These are phyloP conservation scores for Gigaspora rosea DNA, from an alignment of 192 early-diverging fungal species.

Conservation along the genomic window DNA sequence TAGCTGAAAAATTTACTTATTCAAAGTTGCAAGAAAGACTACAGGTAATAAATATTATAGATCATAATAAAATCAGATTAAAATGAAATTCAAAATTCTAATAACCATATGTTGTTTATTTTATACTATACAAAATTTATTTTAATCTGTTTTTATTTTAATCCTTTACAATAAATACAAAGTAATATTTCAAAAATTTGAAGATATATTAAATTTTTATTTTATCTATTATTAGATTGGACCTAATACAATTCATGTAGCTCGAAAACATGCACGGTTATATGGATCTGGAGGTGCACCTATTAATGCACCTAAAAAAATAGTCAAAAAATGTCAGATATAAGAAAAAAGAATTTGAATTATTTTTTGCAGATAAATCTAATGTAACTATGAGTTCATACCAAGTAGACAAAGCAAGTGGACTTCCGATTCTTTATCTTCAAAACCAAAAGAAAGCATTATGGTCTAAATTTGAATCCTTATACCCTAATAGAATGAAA, in stretches of 20 bases:
- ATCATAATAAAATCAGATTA: too few relatives aligned
- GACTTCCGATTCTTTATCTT: not conserved
- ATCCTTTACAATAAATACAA: too few relatives aligned
- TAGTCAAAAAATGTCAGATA: not conserved
- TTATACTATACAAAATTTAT: too few relatives aligned
- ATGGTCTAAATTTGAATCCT: constrained; percentile 8
- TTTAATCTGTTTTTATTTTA: too few relatives aligned
- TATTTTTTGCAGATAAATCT: constrained; percentile 17
- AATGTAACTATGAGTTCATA: constrained; percentile 15
- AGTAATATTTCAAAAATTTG: not conserved
- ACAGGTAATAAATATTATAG: constrained; percentile 4
- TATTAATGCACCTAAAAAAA: not conserved
- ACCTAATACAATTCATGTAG: not conserved
- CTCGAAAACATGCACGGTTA: not conserved
- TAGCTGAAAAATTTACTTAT: constrained; percentile 2
- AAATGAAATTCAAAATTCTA: too few relatives aligned
- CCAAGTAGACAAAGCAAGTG: not conserved
- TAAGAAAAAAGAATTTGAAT: constrained; percentile 18
- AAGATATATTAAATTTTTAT: too few relatives aligned
- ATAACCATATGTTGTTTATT: too few relatives aligned
- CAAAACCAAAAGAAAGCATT: constrained; percentile 18
- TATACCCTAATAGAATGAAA: constrained; percentile 2
- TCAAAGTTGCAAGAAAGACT: not conserved
- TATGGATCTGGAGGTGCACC: not conserved
- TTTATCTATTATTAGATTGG: not conserved